Base-by-base conservation (phyloP, 2,329 filamentous ascomycete species). In the Xylaria sp. region DNA sequence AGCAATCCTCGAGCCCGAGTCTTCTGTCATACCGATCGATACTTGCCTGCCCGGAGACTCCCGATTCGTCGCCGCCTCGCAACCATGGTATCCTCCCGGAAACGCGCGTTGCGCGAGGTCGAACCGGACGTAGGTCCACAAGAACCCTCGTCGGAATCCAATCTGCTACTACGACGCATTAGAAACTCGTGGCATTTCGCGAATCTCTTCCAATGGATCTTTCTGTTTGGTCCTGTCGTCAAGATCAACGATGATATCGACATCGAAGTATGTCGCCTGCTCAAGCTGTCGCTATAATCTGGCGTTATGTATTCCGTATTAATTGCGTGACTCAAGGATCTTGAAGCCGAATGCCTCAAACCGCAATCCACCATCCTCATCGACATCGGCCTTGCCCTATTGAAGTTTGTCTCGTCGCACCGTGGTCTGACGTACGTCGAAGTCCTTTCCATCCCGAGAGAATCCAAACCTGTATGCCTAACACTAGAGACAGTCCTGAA, bases 141-240 rank as follows among this genome's bases (percentile, higher is more conserved):
- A 53, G 54, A 66, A 10, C 18, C 62, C 35, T 60, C 68, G 6
- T 67, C 71, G 19, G 71, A 74, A 60, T 66, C 68, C 1, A 72
- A 76, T 3, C 68, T 85, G 57, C 79, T 95, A 34, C 79, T 95
- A 34, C 78, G 85, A 60, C 86, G 81, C 65, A 83, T 97, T 66
- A 86, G 93, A 64, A 94, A 90, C 72, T 92, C 90, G 82, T 97
- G 93, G 92, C 90, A 97, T 74, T 97, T 97, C 75, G 91, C 93
- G 62, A 93, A 92, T 70, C 78, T 97, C 6, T 92, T 89, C 76
- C 93, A 99, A 76, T 99, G 92, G 83, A 90, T 97, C 62, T 90
- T 88, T 73, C 84, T 93, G 47, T 99, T 99, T 74, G 92, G 93
- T 63, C 87, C 89, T 69, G 87, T 87, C 49, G 87, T 96, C 73